phyloP scores from a whole-genome alignment of 1,284 basidiomycete genomes.

The Cryptococcus amylolentus region DNA sequence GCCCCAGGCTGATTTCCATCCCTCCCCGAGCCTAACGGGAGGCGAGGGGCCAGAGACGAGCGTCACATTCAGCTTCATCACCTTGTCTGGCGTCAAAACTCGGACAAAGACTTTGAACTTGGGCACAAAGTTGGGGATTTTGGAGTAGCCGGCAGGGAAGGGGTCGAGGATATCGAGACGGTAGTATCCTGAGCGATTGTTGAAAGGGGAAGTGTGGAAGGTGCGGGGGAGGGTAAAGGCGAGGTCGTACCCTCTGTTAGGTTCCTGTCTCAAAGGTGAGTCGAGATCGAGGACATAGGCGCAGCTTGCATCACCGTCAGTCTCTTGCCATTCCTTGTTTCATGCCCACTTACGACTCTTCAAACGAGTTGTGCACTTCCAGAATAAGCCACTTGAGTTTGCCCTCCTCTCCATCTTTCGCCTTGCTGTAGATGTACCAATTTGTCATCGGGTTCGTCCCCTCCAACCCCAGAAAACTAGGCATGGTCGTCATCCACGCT shows the following conservation, averaged over 20 bases:
- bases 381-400: slow-evolving; percentile 58
- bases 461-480: slow-evolving; percentile 63
- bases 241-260: slow-evolving; percentile 48
- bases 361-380: slow-evolving; percentile 77
- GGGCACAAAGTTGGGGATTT: slow-evolving; percentile 10
- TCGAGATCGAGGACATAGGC: slow-evolving; percentile 21
- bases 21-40: slow-evolving; percentile 48
- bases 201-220: slow-evolving; percentile 79
- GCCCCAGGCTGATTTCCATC: not conserved
- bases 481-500: slow-evolving; percentile 73
- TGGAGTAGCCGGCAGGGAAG: slow-evolving; percentile 28
- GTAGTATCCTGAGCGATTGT: slow-evolving; percentile 70
- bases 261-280: slow-evolving; percentile 10
- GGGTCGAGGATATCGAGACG: slow-evolving; percentile 54
- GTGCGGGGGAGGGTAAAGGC: slow-evolving; percentile 68
- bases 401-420: slow-evolving; percentile 2
- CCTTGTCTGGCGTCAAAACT: slow-evolving; percentile 34
- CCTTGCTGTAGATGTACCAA: slow-evolving; percentile 62
- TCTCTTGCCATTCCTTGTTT: not conserved
- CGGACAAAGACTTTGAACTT: slow-evolving; percentile 35
- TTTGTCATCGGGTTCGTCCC: slow-evolving; percentile 73
- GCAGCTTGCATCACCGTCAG: slow-evolving; percentile 15
- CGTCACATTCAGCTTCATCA: slow-evolving; percentile 56
- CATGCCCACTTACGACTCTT: slow-evolving; percentile 60
- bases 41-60: slow-evolving; percentile 49